These are phyloP conservation scores for Colletotrichum eremochloae DNA, from an alignment of 2,329 filamentous ascomycete genomes.

Conservation along the genomic window DNA sequence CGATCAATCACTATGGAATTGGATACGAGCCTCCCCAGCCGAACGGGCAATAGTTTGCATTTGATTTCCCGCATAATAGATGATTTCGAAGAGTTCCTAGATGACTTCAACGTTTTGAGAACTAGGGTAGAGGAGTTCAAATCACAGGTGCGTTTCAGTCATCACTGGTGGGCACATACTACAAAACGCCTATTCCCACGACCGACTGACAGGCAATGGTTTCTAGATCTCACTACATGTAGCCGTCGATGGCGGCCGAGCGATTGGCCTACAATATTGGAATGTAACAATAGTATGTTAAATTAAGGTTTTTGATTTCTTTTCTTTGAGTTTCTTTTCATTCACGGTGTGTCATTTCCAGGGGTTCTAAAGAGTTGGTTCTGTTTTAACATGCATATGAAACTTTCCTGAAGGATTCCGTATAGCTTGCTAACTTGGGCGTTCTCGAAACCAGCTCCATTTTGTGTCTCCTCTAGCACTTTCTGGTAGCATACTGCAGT, in stretches of 20 bases:
- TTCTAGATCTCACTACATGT: background rate
- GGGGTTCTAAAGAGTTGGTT: background rate
- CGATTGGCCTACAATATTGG: slow-evolving; percentile 6
- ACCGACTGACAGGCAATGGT: background rate
- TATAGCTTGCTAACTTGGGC: too few relatives aligned
- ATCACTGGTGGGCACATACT: background rate
- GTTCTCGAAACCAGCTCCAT: background rate
- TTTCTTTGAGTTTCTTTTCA: too few relatives aligned
- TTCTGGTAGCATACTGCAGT: slow-evolving; percentile 2
- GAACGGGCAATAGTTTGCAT: background rate
- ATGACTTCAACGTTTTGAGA: background rate
- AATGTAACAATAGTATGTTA: slow-evolving; percentile 19
- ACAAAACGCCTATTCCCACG: background rate
- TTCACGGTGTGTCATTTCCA: accelerated
- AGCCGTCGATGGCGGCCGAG: background rate
- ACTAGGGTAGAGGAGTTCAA: background rate
- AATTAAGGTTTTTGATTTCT: too few relatives aligned
- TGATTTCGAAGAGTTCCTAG: background rate
- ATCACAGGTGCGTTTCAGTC: background rate
- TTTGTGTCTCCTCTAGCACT: slow-evolving; percentile 1
- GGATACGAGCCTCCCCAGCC: background rate
- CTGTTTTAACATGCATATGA: background rate
- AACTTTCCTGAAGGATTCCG: background rate
- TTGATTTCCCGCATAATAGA: background rate
- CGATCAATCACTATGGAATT: background rate